These are phyloP conservation scores for Baorangia bicolor DNA, from an alignment of 768 basidiomycete genomes.

Conservation along the genomic window DNA sequence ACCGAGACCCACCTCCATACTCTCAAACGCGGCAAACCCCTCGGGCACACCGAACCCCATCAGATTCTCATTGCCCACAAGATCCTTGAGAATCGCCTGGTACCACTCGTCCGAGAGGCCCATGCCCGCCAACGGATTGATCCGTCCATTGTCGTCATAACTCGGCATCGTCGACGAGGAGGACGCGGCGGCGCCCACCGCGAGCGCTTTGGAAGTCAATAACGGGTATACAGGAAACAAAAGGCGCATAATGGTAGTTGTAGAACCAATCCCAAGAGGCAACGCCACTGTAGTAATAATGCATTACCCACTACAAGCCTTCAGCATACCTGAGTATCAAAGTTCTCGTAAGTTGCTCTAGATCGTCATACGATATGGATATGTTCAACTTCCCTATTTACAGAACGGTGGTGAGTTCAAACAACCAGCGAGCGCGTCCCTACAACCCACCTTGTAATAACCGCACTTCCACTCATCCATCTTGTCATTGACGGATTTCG, in stretches of 20 bases:
- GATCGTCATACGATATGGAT: constrained; percentile 66
- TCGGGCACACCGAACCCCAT: constrained; percentile 39
- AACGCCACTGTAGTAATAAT: constrained; percentile 96
- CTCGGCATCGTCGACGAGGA: constrained; percentile 30
- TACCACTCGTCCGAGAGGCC: constrained; percentile 91
- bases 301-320: constrained; percentile 98
- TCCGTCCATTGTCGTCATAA: constrained; percentile 45
- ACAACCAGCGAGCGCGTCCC: not conserved
- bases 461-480: constrained; percentile 91
- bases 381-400: constrained; percentile 80
- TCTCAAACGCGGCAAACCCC: constrained; percentile 20
- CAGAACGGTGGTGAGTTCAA: constrained; percentile 11
- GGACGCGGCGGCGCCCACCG: constrained; percentile 34
- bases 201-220: constrained; percentile 40
- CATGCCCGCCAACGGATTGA: constrained; percentile 86
- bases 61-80: constrained; percentile 65
- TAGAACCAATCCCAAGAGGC: constrained; percentile 99
- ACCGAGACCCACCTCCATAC: constrained; percentile 11
- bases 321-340: constrained; percentile 84
- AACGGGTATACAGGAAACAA: constrained; percentile 75
- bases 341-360: constrained; percentile 63
- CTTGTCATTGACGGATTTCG: no score
- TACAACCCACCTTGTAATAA: constrained; percentile 85
- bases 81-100: constrained; percentile 68
- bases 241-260: constrained; percentile 96